These are phyloP conservation scores for Byssoonygena ceratinophila DNA, from an alignment of 2,329 filamentous ascomycete species.

Conservation along the genomic window DNA sequence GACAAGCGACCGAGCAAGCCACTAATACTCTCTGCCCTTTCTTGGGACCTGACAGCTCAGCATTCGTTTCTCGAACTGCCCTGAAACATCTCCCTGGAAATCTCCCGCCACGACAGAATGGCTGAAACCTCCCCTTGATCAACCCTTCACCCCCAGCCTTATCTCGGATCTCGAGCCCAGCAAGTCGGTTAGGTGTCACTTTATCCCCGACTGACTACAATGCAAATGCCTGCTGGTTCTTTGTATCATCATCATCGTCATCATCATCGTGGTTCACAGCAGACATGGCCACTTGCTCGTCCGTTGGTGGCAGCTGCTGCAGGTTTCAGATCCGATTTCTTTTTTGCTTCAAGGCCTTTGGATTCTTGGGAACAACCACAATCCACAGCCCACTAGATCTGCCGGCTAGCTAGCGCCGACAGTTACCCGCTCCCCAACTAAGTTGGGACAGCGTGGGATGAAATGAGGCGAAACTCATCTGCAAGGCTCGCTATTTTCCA, in stretches of 20 bases:
- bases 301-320: not conserved
- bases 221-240: not conserved
- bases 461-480: constrained; percentile 6
- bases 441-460: not conserved
- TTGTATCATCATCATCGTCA: not conserved
- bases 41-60: not conserved
- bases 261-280: not conserved
- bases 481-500: constrained; percentile 1
- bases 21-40: not conserved
- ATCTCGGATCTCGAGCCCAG: not conserved
- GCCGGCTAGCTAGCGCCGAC: not conserved
- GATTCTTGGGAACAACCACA: too few species aligned
- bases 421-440: not conserved
- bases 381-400: not conserved
- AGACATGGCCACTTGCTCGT: not conserved
- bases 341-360: too few species aligned
- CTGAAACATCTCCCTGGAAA: not conserved
- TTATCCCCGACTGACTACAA: not conserved
- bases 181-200: not conserved
- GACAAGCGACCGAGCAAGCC: not conserved
- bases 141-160: not conserved
- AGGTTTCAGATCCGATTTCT: not conserved
- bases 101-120: not conserved
- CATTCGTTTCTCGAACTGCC: not conserved
- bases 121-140: not conserved